Percentiles rank a stretch among this genome's conserved stretches.
Conservation (phyloP, 2,329 filamentous ascomycete species). For the Emergomyces pasteurianus region DNA sequence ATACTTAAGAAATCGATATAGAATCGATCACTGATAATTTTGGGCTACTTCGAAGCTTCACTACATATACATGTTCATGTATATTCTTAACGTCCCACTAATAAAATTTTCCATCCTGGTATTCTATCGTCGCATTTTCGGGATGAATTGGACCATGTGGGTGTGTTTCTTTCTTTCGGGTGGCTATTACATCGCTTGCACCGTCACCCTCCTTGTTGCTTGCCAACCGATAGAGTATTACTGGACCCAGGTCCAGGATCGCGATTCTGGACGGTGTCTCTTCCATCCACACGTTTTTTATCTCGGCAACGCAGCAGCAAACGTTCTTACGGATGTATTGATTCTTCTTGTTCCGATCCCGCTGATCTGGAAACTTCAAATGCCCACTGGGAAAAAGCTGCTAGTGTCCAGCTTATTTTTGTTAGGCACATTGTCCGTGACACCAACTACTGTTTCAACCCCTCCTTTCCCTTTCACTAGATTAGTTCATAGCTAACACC, state of each 20-base stretch:
- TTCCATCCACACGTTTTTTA: conserved; percentile 6
- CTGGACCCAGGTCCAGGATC: conserved; percentile 7
- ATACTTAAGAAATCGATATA: background rate
- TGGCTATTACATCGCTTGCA: conserved; percentile 8
- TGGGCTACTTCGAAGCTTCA: background rate
- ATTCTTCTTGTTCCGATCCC: conserved; percentile 12
- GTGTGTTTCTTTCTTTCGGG: conserved; percentile 4
- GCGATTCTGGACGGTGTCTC: background rate
- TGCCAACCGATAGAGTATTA: conserved; percentile 7
- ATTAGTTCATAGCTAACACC: background rate
- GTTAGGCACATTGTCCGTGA: conserved; percentile 25
- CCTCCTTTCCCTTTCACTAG: background rate
- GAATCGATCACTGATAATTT: background rate
- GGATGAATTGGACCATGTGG: conserved; percentile 3
- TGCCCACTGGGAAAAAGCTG: conserved; percentile 24
- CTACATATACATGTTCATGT: conserved; percentile 3
- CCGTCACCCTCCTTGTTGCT: conserved; percentile 4
- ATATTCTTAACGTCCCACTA: conserved; percentile 5
- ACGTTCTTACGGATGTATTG: conserved; percentile 8
- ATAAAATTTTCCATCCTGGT: conserved; percentile 10
- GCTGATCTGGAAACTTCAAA: conserved; percentile 17
- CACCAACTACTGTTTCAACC: background rate
- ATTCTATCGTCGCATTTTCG: conserved; percentile 10
- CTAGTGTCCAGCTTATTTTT: conserved; percentile 26
- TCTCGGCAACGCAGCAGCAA: conserved; percentile 8